Evolutionary conservation across 2,329 filamentous ascomycete species (phyloP).

Genomic region (Pseudohalonectria lignicola): DNA sequence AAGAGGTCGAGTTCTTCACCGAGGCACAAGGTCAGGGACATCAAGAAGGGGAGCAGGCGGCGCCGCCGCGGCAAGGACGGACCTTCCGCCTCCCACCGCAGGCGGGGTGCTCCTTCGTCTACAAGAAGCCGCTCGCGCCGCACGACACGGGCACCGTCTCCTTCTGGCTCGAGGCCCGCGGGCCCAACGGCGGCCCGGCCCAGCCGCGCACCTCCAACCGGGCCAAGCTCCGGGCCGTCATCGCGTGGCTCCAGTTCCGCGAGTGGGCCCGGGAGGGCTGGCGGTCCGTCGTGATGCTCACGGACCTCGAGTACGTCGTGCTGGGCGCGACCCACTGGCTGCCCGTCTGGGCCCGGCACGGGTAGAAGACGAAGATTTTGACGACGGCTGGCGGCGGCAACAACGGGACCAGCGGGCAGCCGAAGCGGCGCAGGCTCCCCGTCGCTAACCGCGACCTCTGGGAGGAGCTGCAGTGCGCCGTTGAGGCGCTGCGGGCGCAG

Average conservation of each 20-base stretch:
- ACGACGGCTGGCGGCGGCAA: no score
- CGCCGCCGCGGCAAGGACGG: no score
- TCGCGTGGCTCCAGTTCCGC: conserved; percentile 29
- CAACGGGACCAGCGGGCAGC: no score
- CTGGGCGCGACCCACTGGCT: conserved; percentile 27
- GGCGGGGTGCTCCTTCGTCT: no score
- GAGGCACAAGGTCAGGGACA: no score
- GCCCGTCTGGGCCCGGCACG: conserved; percentile 23
- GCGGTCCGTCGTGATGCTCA: conserved; percentile 30
- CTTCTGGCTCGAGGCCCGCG: conserved; percentile 23
- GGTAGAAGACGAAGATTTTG: conserved; percentile 24
- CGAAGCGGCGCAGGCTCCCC: neutral
- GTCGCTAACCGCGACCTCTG: neutral
- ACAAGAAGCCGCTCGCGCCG: no score
- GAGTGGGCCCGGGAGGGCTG: conserved; percentile 27
- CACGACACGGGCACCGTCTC: no score
- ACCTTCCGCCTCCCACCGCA: no score
- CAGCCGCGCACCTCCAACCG: no score
- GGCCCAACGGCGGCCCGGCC: conserved; percentile 18
- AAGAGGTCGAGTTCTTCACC: no score
- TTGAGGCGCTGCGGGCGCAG: neutral
- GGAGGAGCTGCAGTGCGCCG: neutral
- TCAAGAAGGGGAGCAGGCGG: no score
- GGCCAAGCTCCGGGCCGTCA: conserved; percentile 32
- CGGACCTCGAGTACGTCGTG: conserved; percentile 33